phyloP scores from a whole-genome alignment of 257 asterid genomes.

The Fraxinus quadrangulata region DNA sequence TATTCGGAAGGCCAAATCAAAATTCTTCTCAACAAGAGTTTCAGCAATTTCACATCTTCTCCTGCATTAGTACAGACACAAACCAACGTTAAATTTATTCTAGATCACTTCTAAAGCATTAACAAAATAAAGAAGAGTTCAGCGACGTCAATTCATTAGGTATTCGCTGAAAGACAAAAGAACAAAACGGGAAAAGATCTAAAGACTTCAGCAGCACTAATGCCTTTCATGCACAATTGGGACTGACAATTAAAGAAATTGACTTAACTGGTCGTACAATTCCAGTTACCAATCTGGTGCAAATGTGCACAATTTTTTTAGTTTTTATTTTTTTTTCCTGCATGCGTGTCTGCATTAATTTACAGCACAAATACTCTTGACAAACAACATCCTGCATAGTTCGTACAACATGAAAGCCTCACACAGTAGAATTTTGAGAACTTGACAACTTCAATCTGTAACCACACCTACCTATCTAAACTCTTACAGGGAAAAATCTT shows the following conservation, averaged over 20 bases:
- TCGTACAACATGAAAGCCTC: slow-evolving; percentile 4
- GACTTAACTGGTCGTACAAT: not conserved
- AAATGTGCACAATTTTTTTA: not conserved
- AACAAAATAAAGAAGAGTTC: slow-evolving; percentile 5
- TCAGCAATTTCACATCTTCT: slow-evolving; percentile 97
- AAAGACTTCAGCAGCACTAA: slow-evolving; percentile 2
- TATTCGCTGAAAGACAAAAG: slow-evolving; percentile 1
- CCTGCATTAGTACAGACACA: slow-evolving; percentile 44
- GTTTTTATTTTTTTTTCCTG: not conserved
- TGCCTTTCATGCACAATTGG: not conserved
- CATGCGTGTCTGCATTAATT: no score
- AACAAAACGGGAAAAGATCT: slow-evolving; percentile 1
- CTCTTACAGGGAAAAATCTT: slow-evolving; percentile 16
- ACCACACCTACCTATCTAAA: slow-evolving; percentile 4
- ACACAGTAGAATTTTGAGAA: slow-evolving; percentile 11
- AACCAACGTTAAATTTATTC: slow-evolving; percentile 14
- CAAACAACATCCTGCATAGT: not conserved
- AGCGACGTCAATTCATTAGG: slow-evolving; percentile 4
- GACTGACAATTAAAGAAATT: not conserved
- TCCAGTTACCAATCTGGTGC: not conserved
- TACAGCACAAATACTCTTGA: not conserved
- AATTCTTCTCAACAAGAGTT: slow-evolving; percentile 85
- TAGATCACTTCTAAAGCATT: slow-evolving; percentile 13
- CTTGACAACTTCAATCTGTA: slow-evolving; percentile 7
- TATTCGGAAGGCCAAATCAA: slow-evolving; percentile 90